Base-by-base conservation (phyloP, 1,284 basidiomycete species). In the Cryptococcus neoformans region DNA sequence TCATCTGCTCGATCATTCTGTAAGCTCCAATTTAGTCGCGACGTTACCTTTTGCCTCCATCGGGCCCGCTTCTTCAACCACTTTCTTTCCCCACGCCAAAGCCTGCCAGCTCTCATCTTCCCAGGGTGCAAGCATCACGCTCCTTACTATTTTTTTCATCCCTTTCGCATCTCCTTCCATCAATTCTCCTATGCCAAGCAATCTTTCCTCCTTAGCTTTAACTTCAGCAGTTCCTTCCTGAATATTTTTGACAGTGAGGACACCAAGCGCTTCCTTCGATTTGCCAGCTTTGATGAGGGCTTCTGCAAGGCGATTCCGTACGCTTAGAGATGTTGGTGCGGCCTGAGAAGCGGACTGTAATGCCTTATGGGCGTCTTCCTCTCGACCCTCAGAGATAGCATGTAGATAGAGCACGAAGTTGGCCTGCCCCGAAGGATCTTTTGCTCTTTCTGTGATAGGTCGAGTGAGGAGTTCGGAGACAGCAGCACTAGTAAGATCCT, bases 401-500 rank as follows among this genome's bases (percentile, higher is more conserved):
- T 68, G 55, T 5, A 66, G 54, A 45, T 67, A 65, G 11, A 73
- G 53, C 7, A 76, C 67, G 6, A 70, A 49, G 47, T 71, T 67
- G 17, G 66, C 63, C 7, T 60, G 62, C 16, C 65, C 68, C 8
- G 51, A 28, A 4, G 69, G 63, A 53, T 75, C 73, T 51, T 70
- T 59, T 2, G 37, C 40, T 11, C 66, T 51, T 9, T 60, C 54
- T 4, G 55, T 37, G 7, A 64, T 11, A 0, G 68, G 57, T 2
- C 67, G 60, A 3, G 63, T 44, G 10, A 87, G 78, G 16, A 95
- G 84, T 70, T 96, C 93, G 0, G 88, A 85, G 8, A 94, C 79
- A 0, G 92, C 88, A 0, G 93, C 93, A 68, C 95, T 91, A 12
- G 94, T 82, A 16, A 96, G 82, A 51, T 83, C 84, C 28, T 87